Conservation (phyloP, 192 early-diverging fungal genomes). For the Haplosporangium gracile region DNA sequence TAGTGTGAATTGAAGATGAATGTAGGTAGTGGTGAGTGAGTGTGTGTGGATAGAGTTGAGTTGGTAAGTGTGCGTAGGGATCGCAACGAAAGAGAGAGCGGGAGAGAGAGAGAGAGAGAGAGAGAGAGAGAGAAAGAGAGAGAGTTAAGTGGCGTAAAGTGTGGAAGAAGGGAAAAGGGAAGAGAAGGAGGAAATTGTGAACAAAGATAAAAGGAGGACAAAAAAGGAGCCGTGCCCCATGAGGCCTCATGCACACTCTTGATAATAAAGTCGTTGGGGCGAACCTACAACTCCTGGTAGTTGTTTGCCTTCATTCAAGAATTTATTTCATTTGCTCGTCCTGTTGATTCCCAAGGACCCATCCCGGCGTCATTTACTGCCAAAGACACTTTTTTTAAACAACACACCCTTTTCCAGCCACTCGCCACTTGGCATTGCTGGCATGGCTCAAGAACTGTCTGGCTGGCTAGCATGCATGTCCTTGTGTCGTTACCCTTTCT, state of each 20-base stretch:
- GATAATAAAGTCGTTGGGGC: slow-evolving; percentile 6
- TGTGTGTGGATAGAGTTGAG: background rate
- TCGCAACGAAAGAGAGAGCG: background rate
- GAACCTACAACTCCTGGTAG: background rate
- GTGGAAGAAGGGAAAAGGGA: slow-evolving; percentile 1
- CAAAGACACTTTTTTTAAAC: too few relatives aligned
- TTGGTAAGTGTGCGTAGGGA: background rate
- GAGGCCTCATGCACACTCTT: background rate
- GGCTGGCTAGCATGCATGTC: too few relatives aligned
- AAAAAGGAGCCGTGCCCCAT: background rate
- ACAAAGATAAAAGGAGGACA: background rate
- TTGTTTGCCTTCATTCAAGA: too few relatives aligned
- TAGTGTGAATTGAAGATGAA: background rate
- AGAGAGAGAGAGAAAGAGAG: background rate
- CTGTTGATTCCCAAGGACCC: too few relatives aligned
- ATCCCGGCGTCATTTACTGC: too few relatives aligned
- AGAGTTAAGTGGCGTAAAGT: background rate
- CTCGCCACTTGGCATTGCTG: too few relatives aligned
- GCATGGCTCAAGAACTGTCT: too few relatives aligned
- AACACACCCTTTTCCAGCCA: too few relatives aligned
- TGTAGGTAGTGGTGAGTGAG: background rate
- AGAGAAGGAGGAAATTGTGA: background rate
- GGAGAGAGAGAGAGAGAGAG: background rate
- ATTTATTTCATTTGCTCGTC: too few relatives aligned
- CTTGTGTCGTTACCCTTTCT: too few relatives aligned